Base-by-base conservation (phyloP, 1,284 basidiomycete species). In the Vanrija sp. region DNA sequence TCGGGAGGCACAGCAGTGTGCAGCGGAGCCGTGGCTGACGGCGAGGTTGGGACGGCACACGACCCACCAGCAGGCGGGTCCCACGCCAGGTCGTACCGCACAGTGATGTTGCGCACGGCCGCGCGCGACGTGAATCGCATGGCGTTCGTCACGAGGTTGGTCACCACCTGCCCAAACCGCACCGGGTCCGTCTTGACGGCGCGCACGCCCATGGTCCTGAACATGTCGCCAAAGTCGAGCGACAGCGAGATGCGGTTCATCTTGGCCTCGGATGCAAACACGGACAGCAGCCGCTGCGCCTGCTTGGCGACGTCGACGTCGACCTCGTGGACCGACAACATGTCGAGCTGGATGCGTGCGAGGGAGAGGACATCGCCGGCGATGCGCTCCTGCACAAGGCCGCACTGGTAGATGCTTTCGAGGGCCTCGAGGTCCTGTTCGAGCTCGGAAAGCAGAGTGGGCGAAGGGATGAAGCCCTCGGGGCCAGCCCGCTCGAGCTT, bases 301-400 rank as follows among this genome's bases (percentile, higher is more conserved):
- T 73, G 68, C 19, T 60, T 52, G n/a, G 51, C 47, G 10, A 74
- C 41, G 19, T 71, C 62, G 43, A 64, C 68, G 37, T 69, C 67
- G 24, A 69, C 61, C 16, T 60, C 53, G 49, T 60, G 57, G 4
- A 65, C 15, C 1, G 49, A 52, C 7, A 66, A 56, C 62, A 64
- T 61, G 52, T 66, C 57, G 20, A 77, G 68, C 52, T 78, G 77
- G 35, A 77, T 71, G 24, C 75, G 60, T 3, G 75, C 75, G 8
- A 77, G 59, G 0, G 75, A 75, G 3, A 77, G 64, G 3, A 77
- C 69, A 37, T 78, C 77, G 45, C 74, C 74, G 3, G 75, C 75
- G 36, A 78, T 77, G 7, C 76, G 71, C 50, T 76, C 75, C 59
- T 78, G 76, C 1, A 73, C 69, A 16, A 77, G 65, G 27, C 76